Base-by-base conservation (phyloP, 1,284 basidiomycete genomes). In the Flammula alnicola region DNA sequence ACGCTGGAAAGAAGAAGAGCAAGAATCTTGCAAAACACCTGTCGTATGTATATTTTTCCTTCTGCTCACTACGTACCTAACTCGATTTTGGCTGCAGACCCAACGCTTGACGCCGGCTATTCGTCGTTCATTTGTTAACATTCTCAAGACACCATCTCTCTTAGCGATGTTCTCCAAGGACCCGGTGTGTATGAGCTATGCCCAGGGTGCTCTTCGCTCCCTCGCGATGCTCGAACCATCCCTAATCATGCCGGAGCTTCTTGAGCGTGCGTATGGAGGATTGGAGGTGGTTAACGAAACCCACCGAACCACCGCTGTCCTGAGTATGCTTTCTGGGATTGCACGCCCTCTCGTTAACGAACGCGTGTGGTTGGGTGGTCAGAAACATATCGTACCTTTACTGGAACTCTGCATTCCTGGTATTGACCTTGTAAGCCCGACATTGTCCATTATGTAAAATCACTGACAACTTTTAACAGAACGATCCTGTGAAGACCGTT, bases 101-200 rank as follows among this genome's bases (percentile, higher is more conserved):
- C 78, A 86, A 62, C 84, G 95, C 8, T 73, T 99, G 36, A 98
- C 95, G 0, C 81, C 84, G 4, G 74, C 76, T 17, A 96, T 99
- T 62, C 87, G 91, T 50, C 83, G 83, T 45, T 84, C 87, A 20
- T 95, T 99, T 62, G 93, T 98, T 17, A 75, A 77, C 19, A 86
- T 82, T 33, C 78, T 98, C 33, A 83, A 92, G 32, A 96, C 93
- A 0, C 92, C 96, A 7, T 91, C 93, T 1, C 75, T 99, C 27
- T 81, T 98, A 10, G 86, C 93, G 17, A 97, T 99, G 88, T 99
- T 99, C 71, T 88, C 93, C 43, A 98, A 98, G 70, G 92, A 91
- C 58, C 71, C 81, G 2, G 61, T 84, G 3, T 81, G 83, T 23
- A 82, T 86, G 62, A 78, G 78, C 29, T 85, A 80, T 64, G 81